Evolutionary conservation across 768 basidiomycete genomes (phyloP).

Genomic region (Psilocybe cubensis): DNA sequence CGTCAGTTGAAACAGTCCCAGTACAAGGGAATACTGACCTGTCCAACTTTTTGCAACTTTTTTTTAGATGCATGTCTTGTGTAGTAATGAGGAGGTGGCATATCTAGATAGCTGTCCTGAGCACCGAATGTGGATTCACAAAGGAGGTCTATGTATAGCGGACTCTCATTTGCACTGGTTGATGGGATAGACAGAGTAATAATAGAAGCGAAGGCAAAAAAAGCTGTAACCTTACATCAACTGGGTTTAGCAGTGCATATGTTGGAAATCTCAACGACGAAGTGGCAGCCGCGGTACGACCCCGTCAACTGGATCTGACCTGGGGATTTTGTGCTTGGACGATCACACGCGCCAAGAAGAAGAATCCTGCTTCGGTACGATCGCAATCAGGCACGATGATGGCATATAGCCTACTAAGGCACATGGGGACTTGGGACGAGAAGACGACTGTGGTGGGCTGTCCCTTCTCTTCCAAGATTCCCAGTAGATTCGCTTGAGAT

Average conservation of each 20-base stretch:
- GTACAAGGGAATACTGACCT: not conserved
- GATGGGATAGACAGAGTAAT: not conserved
- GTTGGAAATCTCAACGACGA: not conserved
- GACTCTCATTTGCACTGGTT: not conserved
- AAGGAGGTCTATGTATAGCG: not conserved
- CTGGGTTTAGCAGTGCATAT: not conserved
- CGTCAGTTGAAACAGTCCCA: not conserved
- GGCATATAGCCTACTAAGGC: constrained; percentile 1
- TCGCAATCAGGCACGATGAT: constrained; percentile 13
- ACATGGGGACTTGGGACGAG: constrained; percentile 6
- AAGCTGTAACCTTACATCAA: not conserved
- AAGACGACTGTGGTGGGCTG: not conserved
- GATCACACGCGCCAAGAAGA: constrained; percentile 5
- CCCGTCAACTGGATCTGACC: constrained; percentile 1
- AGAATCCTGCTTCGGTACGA: constrained; percentile 4
- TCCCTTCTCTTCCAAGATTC: constrained; percentile 12
- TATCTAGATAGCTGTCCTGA: not conserved
- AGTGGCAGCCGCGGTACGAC: not conserved
- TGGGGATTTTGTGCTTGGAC: constrained; percentile 1
- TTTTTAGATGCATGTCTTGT: not conserved
- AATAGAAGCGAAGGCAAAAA: too few species aligned
- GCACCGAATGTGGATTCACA: not conserved
- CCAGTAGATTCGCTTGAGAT: constrained; percentile 5
- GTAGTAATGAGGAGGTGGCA: not conserved
- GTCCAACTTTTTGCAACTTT: not conserved